phyloP scores from a whole-genome alignment of 148 eudicot genomes.

The Mesembryanthemum crystallinum region DNA sequence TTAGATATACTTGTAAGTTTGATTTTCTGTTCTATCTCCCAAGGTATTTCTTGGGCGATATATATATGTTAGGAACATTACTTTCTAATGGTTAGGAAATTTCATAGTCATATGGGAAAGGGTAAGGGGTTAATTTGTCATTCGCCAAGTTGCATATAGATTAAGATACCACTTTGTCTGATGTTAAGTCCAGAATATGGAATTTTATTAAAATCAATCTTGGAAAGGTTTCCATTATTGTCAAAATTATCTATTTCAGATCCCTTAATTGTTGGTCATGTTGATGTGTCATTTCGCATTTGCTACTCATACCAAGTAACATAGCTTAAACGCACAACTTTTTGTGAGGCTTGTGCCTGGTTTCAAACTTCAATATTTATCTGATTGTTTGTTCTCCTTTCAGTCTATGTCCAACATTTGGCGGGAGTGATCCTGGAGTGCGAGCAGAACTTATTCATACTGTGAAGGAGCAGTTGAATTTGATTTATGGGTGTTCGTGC shows the following conservation, averaged over 20 bases:
- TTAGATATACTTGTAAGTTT: no score
- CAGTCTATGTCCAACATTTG: conserved; percentile 82
- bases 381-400: conserved; percentile 6
- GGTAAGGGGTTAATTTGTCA: no score
- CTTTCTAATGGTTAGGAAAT: no score
- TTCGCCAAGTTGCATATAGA: no score
- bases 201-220: background rate
- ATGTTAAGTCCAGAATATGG: no score
- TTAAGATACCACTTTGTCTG: no score
- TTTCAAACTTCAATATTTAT: background rate
- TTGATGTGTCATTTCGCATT: background rate
- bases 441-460: conserved; percentile 75
- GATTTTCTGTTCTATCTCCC: no score
- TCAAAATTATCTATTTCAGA: background rate
- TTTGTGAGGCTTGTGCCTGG: background rate
- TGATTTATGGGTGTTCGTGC: conserved; percentile 73
- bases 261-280: background rate
- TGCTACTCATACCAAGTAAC: background rate
- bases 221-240: no score
- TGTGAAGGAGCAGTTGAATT: conserved; percentile 69
- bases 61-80: no score
- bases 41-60: no score
- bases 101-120: no score
- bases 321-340: background rate
- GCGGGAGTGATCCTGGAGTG: conserved; percentile 85